Percentiles rank a stretch among this genome's conserved stretches.
Conservation (phyloP, 805 yeast genomes). For the Metschnikowia amazonensis region DNA sequence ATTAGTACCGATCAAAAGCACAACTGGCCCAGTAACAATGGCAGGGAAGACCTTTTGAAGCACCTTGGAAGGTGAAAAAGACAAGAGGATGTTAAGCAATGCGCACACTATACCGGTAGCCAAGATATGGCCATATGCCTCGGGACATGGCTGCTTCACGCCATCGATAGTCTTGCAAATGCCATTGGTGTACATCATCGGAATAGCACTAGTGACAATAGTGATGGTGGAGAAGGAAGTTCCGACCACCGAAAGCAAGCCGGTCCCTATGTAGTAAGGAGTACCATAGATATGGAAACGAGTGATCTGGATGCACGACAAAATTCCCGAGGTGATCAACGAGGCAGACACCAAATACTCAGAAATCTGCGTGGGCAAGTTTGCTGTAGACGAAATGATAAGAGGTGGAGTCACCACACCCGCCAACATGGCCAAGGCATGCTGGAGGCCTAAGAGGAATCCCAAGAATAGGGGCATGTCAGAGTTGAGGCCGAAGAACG, state of each 20-base stretch:
- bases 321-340: conserved; percentile 42
- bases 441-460: conserved; percentile 78
- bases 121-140: conserved; percentile 83
- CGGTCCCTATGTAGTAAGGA: conserved; percentile 79
- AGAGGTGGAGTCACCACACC: conserved; percentile 86
- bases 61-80: conserved; percentile 71
- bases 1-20: conserved; percentile 71
- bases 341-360: conserved; percentile 38
- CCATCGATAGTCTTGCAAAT: conserved; percentile 64
- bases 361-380: conserved; percentile 43
- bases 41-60: conserved; percentile 82
- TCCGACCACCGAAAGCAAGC: conserved; percentile 85
- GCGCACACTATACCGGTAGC: conserved; percentile 81
- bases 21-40: conserved; percentile 91
- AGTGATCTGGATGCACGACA: conserved; percentile 74
- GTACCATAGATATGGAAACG: conserved; percentile 74
- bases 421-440: conserved; percentile 85
- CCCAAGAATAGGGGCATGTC: conserved; percentile 83
- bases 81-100: conserved; percentile 63
- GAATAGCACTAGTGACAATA: conserved; percentile 70
- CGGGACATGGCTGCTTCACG: conserved; percentile 70
- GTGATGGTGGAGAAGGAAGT: conserved; percentile 87
- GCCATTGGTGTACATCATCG: conserved; percentile 75
- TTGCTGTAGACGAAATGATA: conserved; percentile 61
- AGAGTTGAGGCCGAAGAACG: conserved; percentile 77